Conservation (phyloP, 2,329 filamentous ascomycete genomes). For the Periconia sp. region DNA sequence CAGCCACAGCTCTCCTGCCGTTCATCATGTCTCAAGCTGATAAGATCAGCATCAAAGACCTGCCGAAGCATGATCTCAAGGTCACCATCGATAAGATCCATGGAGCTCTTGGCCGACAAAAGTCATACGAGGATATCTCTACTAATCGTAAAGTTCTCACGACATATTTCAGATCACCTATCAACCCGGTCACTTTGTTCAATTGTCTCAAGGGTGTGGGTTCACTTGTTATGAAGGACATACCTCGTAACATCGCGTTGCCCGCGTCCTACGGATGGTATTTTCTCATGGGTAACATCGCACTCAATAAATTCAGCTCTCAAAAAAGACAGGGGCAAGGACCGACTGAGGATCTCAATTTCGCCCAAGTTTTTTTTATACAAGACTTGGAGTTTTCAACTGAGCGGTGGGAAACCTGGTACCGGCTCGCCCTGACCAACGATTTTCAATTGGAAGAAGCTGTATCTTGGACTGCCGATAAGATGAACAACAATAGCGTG, state of each 20-base stretch:
- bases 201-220: constrained; percentile 78
- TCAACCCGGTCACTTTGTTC: constrained; percentile 80
- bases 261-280: constrained; percentile 87
- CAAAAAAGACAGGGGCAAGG: constrained; percentile 77
- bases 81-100: constrained; percentile 92
- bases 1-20: constrained; percentile 79
- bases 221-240: constrained; percentile 42
- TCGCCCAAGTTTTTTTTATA: constrained; percentile 76
- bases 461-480: constrained; percentile 86
- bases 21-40: constrained; percentile 80
- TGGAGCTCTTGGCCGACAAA: constrained; percentile 75
- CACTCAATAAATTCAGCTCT: constrained; percentile 80
- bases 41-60: constrained; percentile 84
- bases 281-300: constrained; percentile 85
- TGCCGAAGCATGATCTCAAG: constrained; percentile 89
- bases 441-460: constrained; percentile 86
- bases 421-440: constrained; percentile 81
- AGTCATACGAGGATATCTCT: constrained; percentile 76
- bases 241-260: constrained; percentile 65
- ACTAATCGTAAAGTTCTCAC: constrained; percentile 85
- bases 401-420: constrained; percentile 89
- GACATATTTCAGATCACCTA: constrained; percentile 77
- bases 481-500: constrained; percentile 79
- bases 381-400: constrained; percentile 81
- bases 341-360: constrained; percentile 80